Conservation (phyloP, 495 filamentous ascomycete species). For the Xylaria nigripes region DNA sequence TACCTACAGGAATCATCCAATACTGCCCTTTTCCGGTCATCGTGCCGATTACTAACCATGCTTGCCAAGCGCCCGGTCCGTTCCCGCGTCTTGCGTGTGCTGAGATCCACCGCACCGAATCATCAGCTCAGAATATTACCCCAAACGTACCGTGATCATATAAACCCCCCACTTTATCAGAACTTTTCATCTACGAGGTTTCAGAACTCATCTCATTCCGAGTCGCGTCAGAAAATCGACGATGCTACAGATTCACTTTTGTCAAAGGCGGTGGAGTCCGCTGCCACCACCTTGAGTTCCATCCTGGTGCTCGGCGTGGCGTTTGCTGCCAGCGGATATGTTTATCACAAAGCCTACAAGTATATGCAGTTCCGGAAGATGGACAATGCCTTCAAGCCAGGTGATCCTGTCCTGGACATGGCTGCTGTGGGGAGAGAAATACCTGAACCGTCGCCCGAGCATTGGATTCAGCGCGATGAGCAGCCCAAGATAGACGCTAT, state of each 20-base stretch:
- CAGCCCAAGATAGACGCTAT: conserved; percentile 72
- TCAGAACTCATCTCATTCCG: background rate
- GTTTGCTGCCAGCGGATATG: conserved; percentile 67
- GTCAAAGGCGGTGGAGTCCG: conserved; percentile 76
- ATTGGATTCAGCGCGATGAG: conserved; percentile 78
- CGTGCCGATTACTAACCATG: conserved; percentile 1
- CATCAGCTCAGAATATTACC: background rate
- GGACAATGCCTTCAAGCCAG: conserved; percentile 83
- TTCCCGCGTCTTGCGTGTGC: background rate
- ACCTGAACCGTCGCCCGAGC: conserved; percentile 45
- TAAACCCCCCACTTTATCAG: conserved; percentile 3
- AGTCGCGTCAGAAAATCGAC: conserved; percentile 2
- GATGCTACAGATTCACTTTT: conserved; percentile 30
- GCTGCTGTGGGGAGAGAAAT: conserved; percentile 60
- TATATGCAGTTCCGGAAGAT: conserved; percentile 80
- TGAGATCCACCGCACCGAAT: conserved; percentile 2
- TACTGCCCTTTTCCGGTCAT: background rate
- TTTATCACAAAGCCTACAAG: conserved; percentile 87
- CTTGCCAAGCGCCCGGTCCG: background rate
- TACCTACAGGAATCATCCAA: background rate
- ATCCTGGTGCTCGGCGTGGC: conserved; percentile 69
- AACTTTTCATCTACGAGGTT: conserved; percentile 1
- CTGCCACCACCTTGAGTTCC: conserved; percentile 79
- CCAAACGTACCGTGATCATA: background rate
- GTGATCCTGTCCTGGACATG: conserved; percentile 84